Base-by-base conservation (phyloP, 371 early-diverging fungal genomes). In the Circinella minor region DNA sequence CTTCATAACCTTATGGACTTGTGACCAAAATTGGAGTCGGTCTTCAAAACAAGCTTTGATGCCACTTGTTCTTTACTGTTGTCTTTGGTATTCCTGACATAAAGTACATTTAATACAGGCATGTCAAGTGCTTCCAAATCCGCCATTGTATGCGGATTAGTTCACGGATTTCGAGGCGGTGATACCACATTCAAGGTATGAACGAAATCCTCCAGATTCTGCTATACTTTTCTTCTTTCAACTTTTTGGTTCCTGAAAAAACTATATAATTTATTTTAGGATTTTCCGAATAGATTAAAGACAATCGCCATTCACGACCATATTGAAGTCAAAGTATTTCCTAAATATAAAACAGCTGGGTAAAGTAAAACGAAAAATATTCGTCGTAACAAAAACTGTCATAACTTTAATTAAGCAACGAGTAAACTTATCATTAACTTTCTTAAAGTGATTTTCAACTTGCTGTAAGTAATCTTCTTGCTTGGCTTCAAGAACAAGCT, bases 311-410 rank as follows among this genome's bases (percentile, higher is more conserved):
- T 77, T 0, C 72, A 75, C 55, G 73, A 75, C 4, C 85, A 88
- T 66, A 85, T 87, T 11, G 79, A 82, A 51, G 76, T 87, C 10
- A 66, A 86, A 8, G 77, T 86, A 11, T 89, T 86, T 71, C 90
- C 90, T 11, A 81, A 81, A 18, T 89, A 88, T 67, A 84, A 87
- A 67, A 89, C 90, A 46, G 77, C 83, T 55, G 90, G 90, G 85
- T 84, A 81, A 54, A 64, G 47, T 55, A 43, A 9, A 6, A 1
- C 3, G 43, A 1, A 20, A 65, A 49, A 6, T 36, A 9, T 20
- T 39, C 51, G 47, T 15, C 9, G 15, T 47, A 47, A 47, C 15
- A 3, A 9, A 1, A 47, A 9, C 9, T 11, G 3, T 15, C 47
- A 70, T 49, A 69, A 78, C 39, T 71, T 70, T 64, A 51, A 64